phyloP scores from a whole-genome alignment of 176 grass and related monocot species.

The Musa schizocarpa region DNA sequence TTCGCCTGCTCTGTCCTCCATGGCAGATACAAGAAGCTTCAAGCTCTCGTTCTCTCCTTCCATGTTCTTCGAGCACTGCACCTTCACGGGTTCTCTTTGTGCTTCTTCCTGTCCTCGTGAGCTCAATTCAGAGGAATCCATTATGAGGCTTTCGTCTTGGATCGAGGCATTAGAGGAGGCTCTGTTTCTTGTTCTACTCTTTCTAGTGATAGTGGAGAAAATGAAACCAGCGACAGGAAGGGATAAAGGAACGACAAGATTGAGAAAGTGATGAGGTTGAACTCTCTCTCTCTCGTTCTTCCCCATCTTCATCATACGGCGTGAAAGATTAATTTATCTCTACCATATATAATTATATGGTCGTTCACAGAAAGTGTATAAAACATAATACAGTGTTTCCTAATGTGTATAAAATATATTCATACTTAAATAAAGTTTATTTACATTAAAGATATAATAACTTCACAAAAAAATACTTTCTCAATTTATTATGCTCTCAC shows the following conservation, averaged over 20 bases:
- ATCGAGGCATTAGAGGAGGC: slow-evolving; percentile 12
- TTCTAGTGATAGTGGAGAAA: slow-evolving; percentile 45
- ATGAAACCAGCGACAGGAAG: slow-evolving; percentile 58
- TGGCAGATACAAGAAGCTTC: slow-evolving; percentile 28
- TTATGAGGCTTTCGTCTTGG: slow-evolving; percentile 11
- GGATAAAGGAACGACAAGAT: slow-evolving; percentile 44
- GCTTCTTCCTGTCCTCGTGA: neutral
- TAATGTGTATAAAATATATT: too few species aligned
- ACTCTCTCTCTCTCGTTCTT: slow-evolving; percentile 25
- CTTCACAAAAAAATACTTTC: too few species aligned
- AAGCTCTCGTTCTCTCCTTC: slow-evolving; percentile 37
- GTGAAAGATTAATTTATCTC: too few species aligned
- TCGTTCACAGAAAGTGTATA: too few species aligned
- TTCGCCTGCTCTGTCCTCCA: slow-evolving; percentile 34
- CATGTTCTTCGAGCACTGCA: slow-evolving; percentile 1
- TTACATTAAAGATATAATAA: too few species aligned
- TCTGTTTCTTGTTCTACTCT: slow-evolving; percentile 21
- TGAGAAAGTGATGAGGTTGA: slow-evolving; percentile 49
- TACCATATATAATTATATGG: too few species aligned
- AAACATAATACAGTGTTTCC: too few species aligned
- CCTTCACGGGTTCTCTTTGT: neutral
- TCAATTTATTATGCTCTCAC: too few species aligned
- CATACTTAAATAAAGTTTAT: too few species aligned
- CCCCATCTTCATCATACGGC: slow-evolving; percentile 42
- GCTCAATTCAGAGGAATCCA: slow-evolving; percentile 9